Conservation (phyloP, 306 rosid species). For the Abrus precatorius region DNA sequence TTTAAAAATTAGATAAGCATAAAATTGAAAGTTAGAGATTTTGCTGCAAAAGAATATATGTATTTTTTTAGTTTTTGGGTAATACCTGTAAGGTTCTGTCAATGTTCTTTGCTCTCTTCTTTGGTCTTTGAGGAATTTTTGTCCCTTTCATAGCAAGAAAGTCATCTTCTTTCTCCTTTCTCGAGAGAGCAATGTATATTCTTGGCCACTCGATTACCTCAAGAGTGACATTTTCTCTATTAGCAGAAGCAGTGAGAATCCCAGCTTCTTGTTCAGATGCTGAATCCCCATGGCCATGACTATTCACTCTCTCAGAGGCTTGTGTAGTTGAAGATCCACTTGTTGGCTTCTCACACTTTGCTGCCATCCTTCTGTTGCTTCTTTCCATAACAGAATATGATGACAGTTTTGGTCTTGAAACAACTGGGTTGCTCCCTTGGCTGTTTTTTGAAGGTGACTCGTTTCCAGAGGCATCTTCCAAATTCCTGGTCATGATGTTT, state of each 20-base stretch:
- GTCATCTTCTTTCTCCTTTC: slow-evolving; percentile 89
- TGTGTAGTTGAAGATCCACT: slow-evolving; percentile 53
- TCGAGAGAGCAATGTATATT: slow-evolving; percentile 66
- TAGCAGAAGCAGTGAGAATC: slow-evolving; percentile 28
- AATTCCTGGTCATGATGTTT: slow-evolving; percentile 60
- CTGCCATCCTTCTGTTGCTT: slow-evolving; percentile 58
- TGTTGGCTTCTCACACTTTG: slow-evolving; percentile 61
- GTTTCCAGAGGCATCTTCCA: slow-evolving; percentile 63
- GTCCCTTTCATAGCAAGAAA: slow-evolving; percentile 86
- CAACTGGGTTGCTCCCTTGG: slow-evolving; percentile 49
- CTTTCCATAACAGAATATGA: slow-evolving; percentile 51
- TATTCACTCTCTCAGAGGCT: slow-evolving; percentile 45
- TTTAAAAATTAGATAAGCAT: slow-evolving; percentile 22
- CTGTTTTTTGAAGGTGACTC: slow-evolving; percentile 66
- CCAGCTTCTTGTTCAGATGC: slow-evolving; percentile 46
- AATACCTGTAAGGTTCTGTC: slow-evolving; percentile 72
- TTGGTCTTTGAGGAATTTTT: slow-evolving; percentile 82
- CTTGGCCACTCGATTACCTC: slow-evolving; percentile 72
- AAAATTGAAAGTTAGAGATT: not conserved
- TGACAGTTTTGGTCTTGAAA: slow-evolving; percentile 62
- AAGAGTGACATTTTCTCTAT: slow-evolving; percentile 55
- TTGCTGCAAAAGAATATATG: not conserved
- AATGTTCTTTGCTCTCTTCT: slow-evolving; percentile 79
- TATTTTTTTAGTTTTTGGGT: not conserved
- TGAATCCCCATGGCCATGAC: slow-evolving; percentile 54